phyloP scores from a whole-genome alignment of 2,329 filamentous ascomycete genomes.

The Eutypa lata region DNA sequence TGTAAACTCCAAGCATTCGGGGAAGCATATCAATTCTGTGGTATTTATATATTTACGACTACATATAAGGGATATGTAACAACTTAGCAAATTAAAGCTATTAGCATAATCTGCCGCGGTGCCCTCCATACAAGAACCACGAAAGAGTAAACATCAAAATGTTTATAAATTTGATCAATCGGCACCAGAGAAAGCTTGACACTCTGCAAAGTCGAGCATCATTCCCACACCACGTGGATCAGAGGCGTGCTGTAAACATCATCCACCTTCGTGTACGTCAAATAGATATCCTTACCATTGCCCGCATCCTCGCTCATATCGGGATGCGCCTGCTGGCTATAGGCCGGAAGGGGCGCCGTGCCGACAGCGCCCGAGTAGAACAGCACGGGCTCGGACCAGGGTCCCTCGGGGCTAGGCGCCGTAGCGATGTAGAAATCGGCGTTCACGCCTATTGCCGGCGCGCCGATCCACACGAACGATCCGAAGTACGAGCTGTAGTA shows the following conservation, averaged over 20 bases:
- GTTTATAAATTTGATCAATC: too few species aligned
- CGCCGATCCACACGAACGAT: slow-evolving; percentile 19
- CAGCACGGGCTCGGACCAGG: slow-evolving; percentile 11
- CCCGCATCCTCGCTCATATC: slow-evolving; percentile 8
- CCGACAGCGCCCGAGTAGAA: slow-evolving; percentile 14
- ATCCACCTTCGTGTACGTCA: slow-evolving; percentile 16
- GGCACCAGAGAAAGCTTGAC: too few species aligned
- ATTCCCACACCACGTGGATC: slow-evolving; percentile 12
- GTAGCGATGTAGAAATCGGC: slow-evolving; percentile 19
- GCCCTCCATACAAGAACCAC: too few species aligned
- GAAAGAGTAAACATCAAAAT: too few species aligned
- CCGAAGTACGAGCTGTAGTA: slow-evolving; percentile 14
- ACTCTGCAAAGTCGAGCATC: too few species aligned
- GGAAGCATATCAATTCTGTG: too few species aligned
- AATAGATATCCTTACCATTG: slow-evolving; percentile 15
- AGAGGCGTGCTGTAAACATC: slow-evolving; percentile 12
- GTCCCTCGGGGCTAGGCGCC: slow-evolving; percentile 13
- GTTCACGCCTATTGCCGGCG: slow-evolving; percentile 1
- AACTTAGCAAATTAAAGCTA: too few species aligned
- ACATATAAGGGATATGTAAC: too few species aligned
- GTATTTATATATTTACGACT: too few species aligned
- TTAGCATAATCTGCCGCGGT: too few species aligned
- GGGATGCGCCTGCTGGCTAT: slow-evolving; percentile 17
- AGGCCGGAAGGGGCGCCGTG: slow-evolving; percentile 7
- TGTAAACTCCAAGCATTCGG: too few species aligned